Evolutionary conservation across 805 yeast species (phyloP).

Genomic region (Yarrowia sp.): DNA sequence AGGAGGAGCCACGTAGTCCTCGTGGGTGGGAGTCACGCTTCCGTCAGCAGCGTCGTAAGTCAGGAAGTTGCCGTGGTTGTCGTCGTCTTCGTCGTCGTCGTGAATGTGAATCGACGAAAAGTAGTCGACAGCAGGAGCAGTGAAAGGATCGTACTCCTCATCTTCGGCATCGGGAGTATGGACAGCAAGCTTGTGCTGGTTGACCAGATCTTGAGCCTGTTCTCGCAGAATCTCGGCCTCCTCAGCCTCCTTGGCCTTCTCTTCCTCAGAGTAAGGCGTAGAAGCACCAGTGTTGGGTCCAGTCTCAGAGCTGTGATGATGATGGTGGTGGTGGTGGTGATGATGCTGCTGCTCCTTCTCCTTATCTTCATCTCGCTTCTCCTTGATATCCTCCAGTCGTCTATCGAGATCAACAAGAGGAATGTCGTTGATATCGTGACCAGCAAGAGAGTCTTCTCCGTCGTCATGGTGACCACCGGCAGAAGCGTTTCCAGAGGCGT

Average conservation of each 20-base stretch:
- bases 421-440: constrained; percentile 42
- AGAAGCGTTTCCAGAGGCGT: background rate
- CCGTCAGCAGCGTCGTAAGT: constrained; percentile 40
- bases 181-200: constrained; percentile 40
- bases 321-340: constrained; percentile 40
- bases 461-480: background rate
- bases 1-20: constrained; percentile 65
- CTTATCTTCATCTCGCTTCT: constrained; percentile 41
- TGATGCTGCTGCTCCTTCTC: constrained; percentile 43
- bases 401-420: constrained; percentile 44
- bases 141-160: constrained; percentile 32
- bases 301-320: constrained; percentile 1
- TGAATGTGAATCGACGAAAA: constrained; percentile 37
- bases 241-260: constrained; percentile 13
- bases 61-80: constrained; percentile 38
- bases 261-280: constrained; percentile 12
- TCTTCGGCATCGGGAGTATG: constrained; percentile 48
- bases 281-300: constrained; percentile 21
- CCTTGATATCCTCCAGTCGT: constrained; percentile 39
- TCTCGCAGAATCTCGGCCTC: constrained; percentile 31
- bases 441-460: constrained; percentile 9
- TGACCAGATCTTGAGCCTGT: constrained; percentile 42
- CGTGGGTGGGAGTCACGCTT: constrained; percentile 43
- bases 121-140: constrained; percentile 49
- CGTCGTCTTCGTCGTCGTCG: constrained; percentile 38